phyloP scores from a whole-genome alignment of 2,329 filamentous ascomycete species.

The Xylaria sp. region DNA sequence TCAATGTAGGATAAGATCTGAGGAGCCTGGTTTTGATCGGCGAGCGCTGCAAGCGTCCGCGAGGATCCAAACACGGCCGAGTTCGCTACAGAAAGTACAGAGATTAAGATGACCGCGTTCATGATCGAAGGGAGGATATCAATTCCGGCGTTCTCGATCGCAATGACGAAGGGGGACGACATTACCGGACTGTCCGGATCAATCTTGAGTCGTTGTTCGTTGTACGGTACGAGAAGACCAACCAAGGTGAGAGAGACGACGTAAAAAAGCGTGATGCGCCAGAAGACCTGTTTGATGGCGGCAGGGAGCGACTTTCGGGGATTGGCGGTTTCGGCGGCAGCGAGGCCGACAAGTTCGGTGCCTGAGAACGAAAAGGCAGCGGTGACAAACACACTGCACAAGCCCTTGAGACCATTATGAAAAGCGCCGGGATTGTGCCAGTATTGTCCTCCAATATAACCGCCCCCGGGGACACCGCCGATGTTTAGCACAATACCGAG shows the following conservation, averaged over 20 bases:
- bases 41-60: constrained; percentile 81
- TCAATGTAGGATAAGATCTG: constrained; percentile 74
- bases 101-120: constrained; percentile 91
- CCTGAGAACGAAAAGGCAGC: constrained; percentile 73
- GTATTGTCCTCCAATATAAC: constrained; percentile 74
- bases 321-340: constrained; percentile 73
- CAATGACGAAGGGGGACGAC: constrained; percentile 89
- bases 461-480: constrained; percentile 65
- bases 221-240: constrained; percentile 74
- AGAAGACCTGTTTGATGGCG: constrained; percentile 90
- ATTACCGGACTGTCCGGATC: constrained; percentile 54
- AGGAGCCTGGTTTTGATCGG: constrained; percentile 81
- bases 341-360: constrained; percentile 70
- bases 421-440: constrained; percentile 81
- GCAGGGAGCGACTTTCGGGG: constrained; percentile 76
- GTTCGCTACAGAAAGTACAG: constrained; percentile 86
- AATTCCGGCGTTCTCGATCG: constrained; percentile 77
- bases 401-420: constrained; percentile 76
- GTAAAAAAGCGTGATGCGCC: constrained; percentile 89
- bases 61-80: constrained; percentile 88
- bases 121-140: constrained; percentile 77
- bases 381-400: constrained; percentile 71
- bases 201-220: constrained; percentile 58
- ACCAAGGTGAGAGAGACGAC: constrained; percentile 75
- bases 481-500: constrained; percentile 82